Evolutionary conservation across 2,329 filamentous ascomycete species (phyloP).

Genomic region (Claviceps purpurea): DNA sequence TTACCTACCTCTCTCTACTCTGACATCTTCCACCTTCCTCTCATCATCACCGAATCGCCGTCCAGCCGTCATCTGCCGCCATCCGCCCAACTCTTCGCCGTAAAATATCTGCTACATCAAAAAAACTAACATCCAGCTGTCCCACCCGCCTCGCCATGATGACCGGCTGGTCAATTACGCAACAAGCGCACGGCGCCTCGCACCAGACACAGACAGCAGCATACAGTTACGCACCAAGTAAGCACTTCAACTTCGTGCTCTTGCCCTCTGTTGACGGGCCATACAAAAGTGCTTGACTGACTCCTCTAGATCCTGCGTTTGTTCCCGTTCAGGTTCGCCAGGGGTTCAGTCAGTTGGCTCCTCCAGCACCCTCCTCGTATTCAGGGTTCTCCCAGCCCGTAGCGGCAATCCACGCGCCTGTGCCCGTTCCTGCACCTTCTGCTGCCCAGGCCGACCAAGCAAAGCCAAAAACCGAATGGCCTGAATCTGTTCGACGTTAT

Average conservation of each 20-base stretch:
- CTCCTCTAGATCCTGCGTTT: constrained; percentile 37
- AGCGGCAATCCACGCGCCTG: constrained; percentile 15
- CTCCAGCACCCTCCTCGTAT: constrained; percentile 21
- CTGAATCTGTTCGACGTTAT: constrained; percentile 70
- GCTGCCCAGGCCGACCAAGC: constrained; percentile 16
- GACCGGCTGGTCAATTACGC: constrained; percentile 23
- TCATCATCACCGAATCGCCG: constrained; percentile 1
- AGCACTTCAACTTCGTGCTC: constrained; percentile 8
- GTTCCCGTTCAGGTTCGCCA: constrained; percentile 50
- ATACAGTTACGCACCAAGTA: constrained; percentile 27
- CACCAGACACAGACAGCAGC: constrained; percentile 20
- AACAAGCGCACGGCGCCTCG: constrained; percentile 28
- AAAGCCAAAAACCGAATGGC: constrained; percentile 62
- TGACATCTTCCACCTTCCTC: not conserved
- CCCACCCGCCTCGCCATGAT: constrained; percentile 17
- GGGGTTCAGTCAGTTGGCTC: constrained; percentile 36
- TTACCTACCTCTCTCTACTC: too few relatives aligned
- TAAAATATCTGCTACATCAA: not conserved
- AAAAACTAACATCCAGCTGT: constrained; percentile 6
- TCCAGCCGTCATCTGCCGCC: not conserved
- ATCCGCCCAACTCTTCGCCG: not conserved
- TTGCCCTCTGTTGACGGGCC: not conserved
- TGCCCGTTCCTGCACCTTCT: constrained; percentile 17
- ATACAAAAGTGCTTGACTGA: constrained; percentile 11
- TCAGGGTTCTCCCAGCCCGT: constrained; percentile 17